Percentiles rank a stretch among this genome's conserved stretches.
Conservation (phyloP, 208 protist genomes). For the Angomonas ambiguus region DNA sequence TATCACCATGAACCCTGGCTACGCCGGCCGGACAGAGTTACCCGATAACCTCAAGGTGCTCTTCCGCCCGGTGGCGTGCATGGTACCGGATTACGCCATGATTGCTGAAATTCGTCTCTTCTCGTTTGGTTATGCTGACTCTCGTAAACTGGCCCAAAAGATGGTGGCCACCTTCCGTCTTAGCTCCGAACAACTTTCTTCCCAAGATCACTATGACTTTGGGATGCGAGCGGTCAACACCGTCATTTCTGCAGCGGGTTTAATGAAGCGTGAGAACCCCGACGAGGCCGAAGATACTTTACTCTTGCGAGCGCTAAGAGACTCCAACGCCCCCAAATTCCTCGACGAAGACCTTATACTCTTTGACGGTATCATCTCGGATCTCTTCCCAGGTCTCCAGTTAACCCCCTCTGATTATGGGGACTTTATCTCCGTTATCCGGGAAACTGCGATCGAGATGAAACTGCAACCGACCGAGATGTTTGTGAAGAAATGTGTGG, state of each 20-base stretch:
- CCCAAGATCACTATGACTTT: conserved; percentile 98
- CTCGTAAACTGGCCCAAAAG: conserved; percentile 93
- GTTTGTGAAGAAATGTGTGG: conserved; percentile 96
- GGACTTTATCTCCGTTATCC: conserved; percentile 73
- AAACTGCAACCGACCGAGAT: conserved; percentile 91
- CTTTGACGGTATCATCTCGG: conserved; percentile 96
- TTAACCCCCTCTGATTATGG: conserved; percentile 91
- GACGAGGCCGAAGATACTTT: conserved; percentile 92
- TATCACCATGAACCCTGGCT: conserved; percentile 99
- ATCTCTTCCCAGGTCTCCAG: conserved; percentile 96
- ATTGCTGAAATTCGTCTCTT: conserved; percentile 98
- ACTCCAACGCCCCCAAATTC: conserved; percentile 98
- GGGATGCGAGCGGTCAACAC: conserved; percentile 98
- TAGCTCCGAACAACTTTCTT: conserved; percentile 97
- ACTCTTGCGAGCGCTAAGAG: conserved; percentile 92
- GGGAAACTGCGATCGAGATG: conserved; percentile 54
- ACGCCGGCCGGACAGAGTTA: conserved; percentile 97
- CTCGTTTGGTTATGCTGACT: conserved; percentile 97
- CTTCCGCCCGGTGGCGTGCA: conserved; percentile 97
- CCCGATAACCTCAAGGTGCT: conserved; percentile 97
- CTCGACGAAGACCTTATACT: conserved; percentile 90
- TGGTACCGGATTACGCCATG: conserved; percentile 99
- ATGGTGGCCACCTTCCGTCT: conserved; percentile 97
- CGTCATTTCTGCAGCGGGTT: conserved; percentile 95
- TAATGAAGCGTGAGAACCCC: conserved; percentile 94